Evolutionary conservation across 2,329 filamentous ascomycete genomes (phyloP), one percentile per base, ranked within the genome.

Genomic region (Trichoderma pleuroti): DNA sequence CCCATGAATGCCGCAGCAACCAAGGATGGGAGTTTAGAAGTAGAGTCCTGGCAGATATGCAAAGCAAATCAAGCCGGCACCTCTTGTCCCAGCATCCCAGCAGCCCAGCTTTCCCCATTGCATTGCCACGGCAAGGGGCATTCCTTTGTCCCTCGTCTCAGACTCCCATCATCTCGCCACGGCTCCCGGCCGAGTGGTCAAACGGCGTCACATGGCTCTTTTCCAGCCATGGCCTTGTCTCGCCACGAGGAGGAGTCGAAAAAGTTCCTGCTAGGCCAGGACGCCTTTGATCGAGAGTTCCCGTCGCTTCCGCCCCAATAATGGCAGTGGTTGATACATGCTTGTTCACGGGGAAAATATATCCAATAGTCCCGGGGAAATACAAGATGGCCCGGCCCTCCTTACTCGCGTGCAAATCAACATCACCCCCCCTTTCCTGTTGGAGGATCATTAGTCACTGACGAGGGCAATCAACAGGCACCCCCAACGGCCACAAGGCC

Each of bases 401-500:
- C n/a, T 26, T 28, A 9, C 21, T 52, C 10, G 34, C 36, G n/a
- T 46, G 24, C 39, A 61, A 24, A 12, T 14, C 46, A 52, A 21
- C n/a, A n/a, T n/a, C n/a, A 4, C 46, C 12, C n/a, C 18, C 28
- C 54, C 21, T 18, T 49, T 59, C 68, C n/a, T 65, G n/a, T n/a
- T n/a, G 32, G 5, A 42, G 42, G 63, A 63, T 71, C 34, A 30
- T 21, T 26, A 42, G 52, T 59, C 34, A 52, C 70, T 66, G 52
- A 70, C 70, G 21, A 54, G 66, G 60, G 59, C 39, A 21, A 54
- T 18, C 6, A 30, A 16, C 68, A 81, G 83, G 80, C 57, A 87
- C 86, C 1, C 85, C 86, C 62, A 87, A 87, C 69, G 85, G 85
- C 71, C 81, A 82, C 80, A 91, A 91, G 76, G 83, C 82, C 36